A percentile compares a stretch with the other conserved stretches of the same genome.
These are phyloP conservation scores for Strobilomyces echinocephalus DNA, from an alignment of 768 basidiomycete species.

Conservation along the genomic window DNA sequence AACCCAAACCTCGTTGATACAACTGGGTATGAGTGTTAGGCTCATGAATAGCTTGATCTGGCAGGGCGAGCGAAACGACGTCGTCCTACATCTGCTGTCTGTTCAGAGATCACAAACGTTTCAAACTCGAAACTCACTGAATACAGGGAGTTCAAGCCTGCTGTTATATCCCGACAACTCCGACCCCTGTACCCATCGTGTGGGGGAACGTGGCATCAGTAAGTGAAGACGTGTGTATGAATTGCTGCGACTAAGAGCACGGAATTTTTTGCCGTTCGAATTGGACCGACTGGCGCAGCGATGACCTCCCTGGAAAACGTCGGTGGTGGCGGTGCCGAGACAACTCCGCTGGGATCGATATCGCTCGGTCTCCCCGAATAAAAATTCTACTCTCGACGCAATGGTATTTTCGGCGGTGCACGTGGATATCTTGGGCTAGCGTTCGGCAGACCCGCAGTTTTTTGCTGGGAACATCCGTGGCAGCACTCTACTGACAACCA, in stretches of 20 bases:
- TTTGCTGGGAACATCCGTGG: not conserved
- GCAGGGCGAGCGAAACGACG: not conserved
- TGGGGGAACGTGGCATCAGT: conserved; percentile 15
- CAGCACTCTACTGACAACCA: not conserved
- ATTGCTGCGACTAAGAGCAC: conserved; percentile 19
- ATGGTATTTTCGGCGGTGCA: not conserved
- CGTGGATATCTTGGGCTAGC: not conserved
- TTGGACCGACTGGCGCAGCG: too few relatives aligned
- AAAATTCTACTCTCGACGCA: not conserved
- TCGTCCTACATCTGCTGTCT: conserved; percentile 9
- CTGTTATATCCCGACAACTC: too few relatives aligned
- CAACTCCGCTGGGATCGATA: conserved; percentile 21
- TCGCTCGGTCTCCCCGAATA: not conserved
- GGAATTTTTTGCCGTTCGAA: conserved; percentile 27
- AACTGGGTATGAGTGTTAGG: not conserved
- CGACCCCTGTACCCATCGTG: too few relatives aligned
- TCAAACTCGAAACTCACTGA: conserved; percentile 4
- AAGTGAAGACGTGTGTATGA: conserved; percentile 22
- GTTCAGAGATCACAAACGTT: not conserved
- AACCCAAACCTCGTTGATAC: conserved; percentile 3
- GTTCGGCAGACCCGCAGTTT: not conserved
- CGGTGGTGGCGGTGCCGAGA: not conserved
- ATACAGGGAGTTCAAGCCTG: not conserved
- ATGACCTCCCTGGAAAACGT: not conserved
- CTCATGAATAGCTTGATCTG: conserved; percentile 9